Evolutionary conservation across 1,284 basidiomycete genomes (phyloP).

Genomic region (Tylopilus microsporus): DNA sequence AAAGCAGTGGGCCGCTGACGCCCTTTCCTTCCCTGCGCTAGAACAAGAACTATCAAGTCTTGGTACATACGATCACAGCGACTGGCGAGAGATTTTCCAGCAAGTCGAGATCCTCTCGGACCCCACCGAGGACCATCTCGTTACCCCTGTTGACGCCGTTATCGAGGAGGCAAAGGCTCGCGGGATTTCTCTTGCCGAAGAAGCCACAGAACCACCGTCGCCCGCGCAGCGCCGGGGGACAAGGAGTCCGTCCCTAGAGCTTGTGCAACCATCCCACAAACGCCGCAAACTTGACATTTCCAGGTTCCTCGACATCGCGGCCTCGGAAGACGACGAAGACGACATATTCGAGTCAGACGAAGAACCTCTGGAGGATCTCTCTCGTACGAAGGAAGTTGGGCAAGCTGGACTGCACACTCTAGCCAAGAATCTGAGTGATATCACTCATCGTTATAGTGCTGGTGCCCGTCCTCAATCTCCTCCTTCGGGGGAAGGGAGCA

Average conservation of each 20-base stretch:
- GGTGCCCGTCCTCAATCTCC: neutral
- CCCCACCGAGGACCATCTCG: neutral
- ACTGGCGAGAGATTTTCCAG: neutral
- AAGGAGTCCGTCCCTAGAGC: too few species aligned
- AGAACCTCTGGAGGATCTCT: neutral
- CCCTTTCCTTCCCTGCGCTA: neutral
- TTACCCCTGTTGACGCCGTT: neutral
- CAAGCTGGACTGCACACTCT: neutral
- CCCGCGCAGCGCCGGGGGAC: too few species aligned
- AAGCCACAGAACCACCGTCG: neutral
- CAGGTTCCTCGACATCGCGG: neutral
- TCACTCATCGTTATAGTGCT: neutral
- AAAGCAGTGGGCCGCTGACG: neutral
- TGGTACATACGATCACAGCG: neutral
- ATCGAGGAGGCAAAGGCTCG: neutral
- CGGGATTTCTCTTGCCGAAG: neutral
- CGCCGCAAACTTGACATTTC: neutral
- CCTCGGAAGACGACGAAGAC: neutral
- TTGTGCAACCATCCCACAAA: neutral
- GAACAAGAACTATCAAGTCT: neutral
- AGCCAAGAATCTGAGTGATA: neutral
- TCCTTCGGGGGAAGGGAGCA: too few species aligned
- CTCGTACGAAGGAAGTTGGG: neutral
- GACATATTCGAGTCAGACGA: neutral
- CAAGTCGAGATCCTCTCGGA: neutral